Base-by-base conservation (phyloP, 1,139 yeast species). In the Suhomyces anneliseae region DNA sequence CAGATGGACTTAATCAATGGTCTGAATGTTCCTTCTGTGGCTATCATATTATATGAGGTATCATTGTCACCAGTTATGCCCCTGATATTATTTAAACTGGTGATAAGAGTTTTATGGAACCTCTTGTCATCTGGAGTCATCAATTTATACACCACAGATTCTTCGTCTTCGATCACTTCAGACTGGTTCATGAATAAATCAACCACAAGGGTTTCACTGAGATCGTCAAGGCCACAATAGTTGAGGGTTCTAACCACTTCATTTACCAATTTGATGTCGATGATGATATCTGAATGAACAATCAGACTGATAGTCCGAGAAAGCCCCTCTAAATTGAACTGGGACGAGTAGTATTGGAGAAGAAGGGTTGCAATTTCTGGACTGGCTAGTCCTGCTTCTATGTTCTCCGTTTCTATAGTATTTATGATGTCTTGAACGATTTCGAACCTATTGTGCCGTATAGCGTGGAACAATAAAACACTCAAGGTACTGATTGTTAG, bases 11-110 rank as follows among this genome's bases (percentile, higher is more conserved):
- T 40, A 6, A 66, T 38, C 27, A 68, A 56, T 6, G 59, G 57
- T n/a, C 59, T 48, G 46, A 68, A 69, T 1, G 74, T 66, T 6
- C 52, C 53, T 38, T 66, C 64, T 12, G 62, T 64, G 0, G 74
- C 70, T 2, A 54, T 47, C 4, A 66, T 39, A 29, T 47, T 42
- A 33, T 54, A 57, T 8, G 10, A 50, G 4, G 45, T 39, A 8
- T 41, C 48, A 2, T 39, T 15, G 12, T 47, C 55, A 6, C 46
- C 45, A 0, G 62, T 52, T 14, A 81, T 74, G 29, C 70, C 65
- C 14, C 46, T 48, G 27, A 68, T 44, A 29, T 52, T 56, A 24
- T 60, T 63, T 40, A 57, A 62, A 15, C 58, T 53, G 14, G 45
- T 44, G 12, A 64, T 42, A 45, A 62, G 53, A 26, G 54, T 51